Conservation (phyloP, 192 early-diverging fungal genomes). For the Coemansia sp. region DNA sequence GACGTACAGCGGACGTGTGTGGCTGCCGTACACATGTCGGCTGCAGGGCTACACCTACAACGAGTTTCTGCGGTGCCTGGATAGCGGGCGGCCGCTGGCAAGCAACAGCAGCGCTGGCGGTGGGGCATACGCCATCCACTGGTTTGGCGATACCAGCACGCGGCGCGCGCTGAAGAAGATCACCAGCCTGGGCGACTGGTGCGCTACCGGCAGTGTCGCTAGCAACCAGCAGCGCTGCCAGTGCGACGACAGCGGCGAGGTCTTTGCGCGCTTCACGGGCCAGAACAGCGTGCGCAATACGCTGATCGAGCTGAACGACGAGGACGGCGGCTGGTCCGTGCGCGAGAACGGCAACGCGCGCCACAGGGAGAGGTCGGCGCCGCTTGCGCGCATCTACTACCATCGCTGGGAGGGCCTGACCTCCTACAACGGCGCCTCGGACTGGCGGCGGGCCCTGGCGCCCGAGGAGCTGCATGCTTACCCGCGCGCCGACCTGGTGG, state of each 20-base stretch:
- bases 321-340: slow-evolving; percentile 26
- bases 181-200: slow-evolving; percentile 21
- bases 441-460: slow-evolving; percentile 9
- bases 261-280: slow-evolving; percentile 16
- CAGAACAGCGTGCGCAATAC: slow-evolving; percentile 25
- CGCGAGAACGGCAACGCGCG: slow-evolving; percentile 10
- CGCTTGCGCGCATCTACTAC: slow-evolving; percentile 22
- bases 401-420: slow-evolving; percentile 31
- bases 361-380: not conserved
- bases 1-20: slow-evolving; percentile 1
- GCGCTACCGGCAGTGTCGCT: not conserved
- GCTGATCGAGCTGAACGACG: slow-evolving; percentile 26
- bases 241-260: slow-evolving; percentile 32
- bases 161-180: slow-evolving; percentile 28
- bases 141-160: slow-evolving; percentile 23
- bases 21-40: slow-evolving; percentile 18
- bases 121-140: slow-evolving; percentile 16
- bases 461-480: not conserved
- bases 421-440: slow-evolving; percentile 7
- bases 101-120: not conserved
- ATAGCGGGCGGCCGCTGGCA: slow-evolving; percentile 11
- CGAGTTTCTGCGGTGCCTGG: slow-evolving; percentile 20
- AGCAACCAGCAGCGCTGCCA: not conserved
- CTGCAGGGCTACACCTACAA: slow-evolving; percentile 14
- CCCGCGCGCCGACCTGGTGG: slow-evolving; percentile 11